Conservation (phyloP, 2,329 filamentous ascomycete genomes). For the Penicillium sp. region DNA sequence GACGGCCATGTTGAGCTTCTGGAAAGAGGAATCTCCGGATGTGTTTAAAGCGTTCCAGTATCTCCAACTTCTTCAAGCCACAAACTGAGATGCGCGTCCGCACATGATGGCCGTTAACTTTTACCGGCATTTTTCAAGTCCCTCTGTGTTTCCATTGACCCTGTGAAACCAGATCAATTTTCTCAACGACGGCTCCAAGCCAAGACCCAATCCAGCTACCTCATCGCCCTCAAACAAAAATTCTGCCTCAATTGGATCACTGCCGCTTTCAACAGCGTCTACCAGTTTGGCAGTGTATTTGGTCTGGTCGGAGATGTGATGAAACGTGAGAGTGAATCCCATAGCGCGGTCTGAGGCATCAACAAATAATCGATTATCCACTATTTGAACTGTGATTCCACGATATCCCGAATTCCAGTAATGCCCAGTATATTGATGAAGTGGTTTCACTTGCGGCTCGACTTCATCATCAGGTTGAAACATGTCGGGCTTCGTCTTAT, state of each 20-base stretch:
- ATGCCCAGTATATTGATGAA: slow-evolving; percentile 24
- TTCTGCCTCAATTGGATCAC: neutral
- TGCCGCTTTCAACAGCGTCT: neutral
- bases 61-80: neutral
- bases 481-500: neutral
- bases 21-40: slow-evolving; percentile 9
- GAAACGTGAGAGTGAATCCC: slow-evolving; percentile 32
- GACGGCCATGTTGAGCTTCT: slow-evolving; percentile 6
- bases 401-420: slow-evolving; percentile 31
- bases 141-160: neutral
- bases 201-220: neutral
- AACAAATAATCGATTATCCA: slow-evolving; percentile 30
- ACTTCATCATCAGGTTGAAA: neutral
- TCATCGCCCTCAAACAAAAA: neutral
- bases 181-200: neutral
- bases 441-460: slow-evolving; percentile 14
- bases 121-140: neutral
- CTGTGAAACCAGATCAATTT: neutral
- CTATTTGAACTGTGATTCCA: slow-evolving; percentile 24
- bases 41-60: neutral
- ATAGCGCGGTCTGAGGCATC: slow-evolving; percentile 36
- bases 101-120: neutral
- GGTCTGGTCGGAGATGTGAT: slow-evolving; percentile 29
- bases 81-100: neutral
- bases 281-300: neutral